Evolutionary conservation across 2,329 filamentous ascomycete species (phyloP), one percentile per base, ranked within the genome.

Genomic region (Exophiala bonariae): DNA sequence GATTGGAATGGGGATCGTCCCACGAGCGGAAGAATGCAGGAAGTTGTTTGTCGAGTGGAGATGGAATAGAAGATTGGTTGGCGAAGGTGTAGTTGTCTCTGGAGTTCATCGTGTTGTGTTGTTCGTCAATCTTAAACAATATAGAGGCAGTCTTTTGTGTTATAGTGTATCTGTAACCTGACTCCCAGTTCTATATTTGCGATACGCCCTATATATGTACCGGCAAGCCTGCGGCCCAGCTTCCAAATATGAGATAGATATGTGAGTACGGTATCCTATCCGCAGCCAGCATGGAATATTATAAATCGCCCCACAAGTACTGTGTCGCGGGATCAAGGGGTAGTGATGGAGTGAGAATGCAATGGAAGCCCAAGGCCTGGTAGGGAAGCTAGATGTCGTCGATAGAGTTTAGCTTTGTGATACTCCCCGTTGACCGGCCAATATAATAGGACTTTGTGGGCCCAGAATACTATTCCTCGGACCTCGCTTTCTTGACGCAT

Each of bases 51-150:
- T 43, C 43, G 3, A 53, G 38, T 2, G 37, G 42, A 19, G 41
- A 41, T 32, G 50, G 50, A 28, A 53, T 53, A 4, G 50, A 39
- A 14, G 37, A 20, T 19, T 53, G 50, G 31, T 53, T 53, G 26
- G 41, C 46, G 39, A 49, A 49, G 34, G 42, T 53, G 45, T 53
- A 53, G 42, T 53, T 53, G 43, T 49, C 43, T 26, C 34, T 35
- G 22, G 45, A 45, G 22, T 17, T 38, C 50, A 51, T 56, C 19
- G 30, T 42, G 28, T 31, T 41, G 3, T 41, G 36, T 17, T n/a
- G 19, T 16, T 34, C 36, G 19, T 40, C 36, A 22, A n/a, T 38
- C 36, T 22, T 38, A 38, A 38, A 38, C 36, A 38, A 38, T 38
- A 38, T 22, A 19, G 16, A 38, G 13, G 36, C 17, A 38, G 16